Percentiles rank a stretch among this genome's conserved stretches.
These are phyloP conservation scores for Apiotrichum porosum DNA, from an alignment of 1,284 basidiomycete species.

Conservation along the genomic window DNA sequence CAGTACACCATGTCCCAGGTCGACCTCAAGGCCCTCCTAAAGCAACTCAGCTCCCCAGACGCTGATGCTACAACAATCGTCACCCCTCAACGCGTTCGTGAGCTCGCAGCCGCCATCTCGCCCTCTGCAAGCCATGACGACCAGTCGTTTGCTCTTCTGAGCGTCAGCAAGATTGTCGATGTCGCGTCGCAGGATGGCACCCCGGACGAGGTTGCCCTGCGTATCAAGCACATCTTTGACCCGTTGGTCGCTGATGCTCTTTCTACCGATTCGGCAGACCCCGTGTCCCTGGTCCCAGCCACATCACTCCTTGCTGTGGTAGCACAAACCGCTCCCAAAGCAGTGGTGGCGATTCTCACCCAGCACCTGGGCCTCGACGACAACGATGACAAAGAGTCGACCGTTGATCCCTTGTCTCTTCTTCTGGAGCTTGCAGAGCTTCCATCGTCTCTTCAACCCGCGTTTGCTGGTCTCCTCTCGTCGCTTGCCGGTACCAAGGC, in stretches of 20 bases:
- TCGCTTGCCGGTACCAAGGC: constrained; percentile 67
- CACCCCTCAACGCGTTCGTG: not conserved
- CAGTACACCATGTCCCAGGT: not conserved
- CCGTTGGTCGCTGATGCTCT: constrained; percentile 11
- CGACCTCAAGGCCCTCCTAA: constrained; percentile 11
- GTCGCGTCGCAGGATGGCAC: not conserved
- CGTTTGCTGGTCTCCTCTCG: constrained; percentile 64
- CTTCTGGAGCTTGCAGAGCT: constrained; percentile 43
- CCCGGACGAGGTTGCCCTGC: not conserved
- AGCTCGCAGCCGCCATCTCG: not conserved
- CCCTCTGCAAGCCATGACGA: not conserved
- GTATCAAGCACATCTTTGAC: constrained; percentile 9
- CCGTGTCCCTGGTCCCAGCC: constrained; percentile 9
- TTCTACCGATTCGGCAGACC: constrained; percentile 1
- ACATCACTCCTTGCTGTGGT: constrained; percentile 26
- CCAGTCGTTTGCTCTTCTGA: constrained; percentile 9
- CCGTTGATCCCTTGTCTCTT: constrained; percentile 26
- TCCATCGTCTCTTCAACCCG: constrained; percentile 38
- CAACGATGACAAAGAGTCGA: not conserved
- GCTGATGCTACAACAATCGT: not conserved
- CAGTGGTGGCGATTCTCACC: constrained; percentile 23
- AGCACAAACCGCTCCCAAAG: constrained; percentile 25
- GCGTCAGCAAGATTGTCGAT: constrained; percentile 9
- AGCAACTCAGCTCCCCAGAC: not conserved
- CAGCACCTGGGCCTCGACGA: constrained; percentile 12